Conservation (phyloP, 2,329 filamentous ascomycete species). For the Trichophaea hybrida region DNA sequence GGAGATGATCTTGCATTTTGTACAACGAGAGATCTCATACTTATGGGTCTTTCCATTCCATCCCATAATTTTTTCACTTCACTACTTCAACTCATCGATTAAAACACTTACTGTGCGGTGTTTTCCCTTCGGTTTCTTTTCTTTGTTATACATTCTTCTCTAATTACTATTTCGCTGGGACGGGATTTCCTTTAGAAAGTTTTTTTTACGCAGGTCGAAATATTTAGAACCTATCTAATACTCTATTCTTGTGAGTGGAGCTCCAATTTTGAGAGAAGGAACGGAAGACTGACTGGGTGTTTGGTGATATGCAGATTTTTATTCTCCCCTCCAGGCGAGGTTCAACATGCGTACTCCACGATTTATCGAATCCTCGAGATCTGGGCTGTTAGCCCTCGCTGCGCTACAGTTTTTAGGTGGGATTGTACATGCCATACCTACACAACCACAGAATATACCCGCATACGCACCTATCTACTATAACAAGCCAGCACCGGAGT, state of each 20-base stretch:
- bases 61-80: not conserved
- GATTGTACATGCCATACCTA: not conserved
- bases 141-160: not conserved
- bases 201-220: slow-evolving; percentile 8
- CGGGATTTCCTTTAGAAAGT: slow-evolving; percentile 10
- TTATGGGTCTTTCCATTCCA: not conserved
- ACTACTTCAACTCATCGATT: not conserved
- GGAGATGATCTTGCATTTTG: not conserved
- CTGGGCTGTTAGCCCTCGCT: slow-evolving; percentile 11
- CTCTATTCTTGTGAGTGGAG: not conserved
- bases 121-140: not conserved
- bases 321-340: slow-evolving; percentile 19
- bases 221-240: slow-evolving; percentile 1
- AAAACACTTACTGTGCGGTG: not conserved
- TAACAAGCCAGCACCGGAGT: not conserved
- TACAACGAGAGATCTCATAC: not conserved
- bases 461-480: not conserved
- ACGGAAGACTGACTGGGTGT: not conserved
- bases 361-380: slow-evolving; percentile 5
- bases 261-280: not conserved
- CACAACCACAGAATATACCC: not conserved
- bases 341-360: slow-evolving; percentile 14
- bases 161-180: slow-evolving; percentile 5
- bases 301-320: slow-evolving; percentile 2
- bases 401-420: slow-evolving; percentile 11